Evolutionary conservation across 345 rosid species (phyloP).

Genomic region (Iberis pinnata): DNA sequence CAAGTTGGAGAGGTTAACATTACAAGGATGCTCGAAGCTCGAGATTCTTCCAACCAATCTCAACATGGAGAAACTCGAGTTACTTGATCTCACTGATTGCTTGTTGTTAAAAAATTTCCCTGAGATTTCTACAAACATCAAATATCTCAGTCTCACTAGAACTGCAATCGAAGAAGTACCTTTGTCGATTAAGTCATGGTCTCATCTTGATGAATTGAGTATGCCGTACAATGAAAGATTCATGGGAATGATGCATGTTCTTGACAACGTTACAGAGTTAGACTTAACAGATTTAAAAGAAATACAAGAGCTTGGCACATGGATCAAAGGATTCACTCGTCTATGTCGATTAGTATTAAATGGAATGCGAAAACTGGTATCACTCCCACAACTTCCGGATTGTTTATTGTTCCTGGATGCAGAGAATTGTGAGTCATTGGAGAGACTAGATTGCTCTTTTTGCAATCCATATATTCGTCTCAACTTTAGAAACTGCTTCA

Average conservation of each 20-base stretch:
- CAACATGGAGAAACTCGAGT: background rate
- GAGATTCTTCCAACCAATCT: background rate
- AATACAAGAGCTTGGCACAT: background rate
- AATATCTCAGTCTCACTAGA: background rate
- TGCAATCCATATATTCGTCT: no score
- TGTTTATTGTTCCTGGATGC: background rate
- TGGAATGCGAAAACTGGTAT: slow-evolving; percentile 3
- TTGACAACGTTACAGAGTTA: background rate
- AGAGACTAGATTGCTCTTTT: slow-evolving; percentile 1
- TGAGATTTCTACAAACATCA: background rate
- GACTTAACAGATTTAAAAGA: background rate
- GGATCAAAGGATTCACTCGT: background rate
- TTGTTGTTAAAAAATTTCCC: slow-evolving; percentile 9
- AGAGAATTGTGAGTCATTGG: slow-evolving; percentile 2
- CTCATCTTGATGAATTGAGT: background rate
- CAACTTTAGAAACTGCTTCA: no score
- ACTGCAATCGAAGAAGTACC: slow-evolving; percentile 12
- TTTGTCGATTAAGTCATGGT: slow-evolving; percentile 3
- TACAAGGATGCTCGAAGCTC: background rate
- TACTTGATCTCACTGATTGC: background rate
- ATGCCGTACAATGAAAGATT: background rate
- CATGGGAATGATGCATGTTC: background rate
- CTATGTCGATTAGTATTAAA: background rate
- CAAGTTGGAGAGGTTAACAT: no score
- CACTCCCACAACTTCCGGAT: slow-evolving; percentile 7